These are phyloP conservation scores for Delphinella strobiligena DNA, from an alignment of 2,329 filamentous ascomycete species.

Conservation along the genomic window DNA sequence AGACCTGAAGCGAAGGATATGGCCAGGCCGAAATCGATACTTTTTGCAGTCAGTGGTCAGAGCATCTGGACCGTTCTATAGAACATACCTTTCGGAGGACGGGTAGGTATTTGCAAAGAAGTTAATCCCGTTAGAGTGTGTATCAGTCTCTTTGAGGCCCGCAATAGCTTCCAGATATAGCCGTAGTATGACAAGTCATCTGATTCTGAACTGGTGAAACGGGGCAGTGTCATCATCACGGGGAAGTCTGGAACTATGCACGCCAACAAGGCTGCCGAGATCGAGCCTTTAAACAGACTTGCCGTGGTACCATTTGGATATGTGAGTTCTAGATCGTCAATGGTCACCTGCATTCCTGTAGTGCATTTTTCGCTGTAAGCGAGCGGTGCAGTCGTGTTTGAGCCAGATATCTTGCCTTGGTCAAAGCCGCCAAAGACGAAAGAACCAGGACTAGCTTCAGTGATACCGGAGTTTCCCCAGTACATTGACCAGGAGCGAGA, in stretches of 20 bases:
- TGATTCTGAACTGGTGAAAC: too few relatives aligned
- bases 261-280: background rate
- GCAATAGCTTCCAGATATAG: too few relatives aligned
- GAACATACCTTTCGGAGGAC: background rate
- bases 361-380: background rate
- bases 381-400: background rate
- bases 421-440: conserved; percentile 1
- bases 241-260: background rate
- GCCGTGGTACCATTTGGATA: background rate
- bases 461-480: background rate
- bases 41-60: too few relatives aligned
- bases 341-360: background rate
- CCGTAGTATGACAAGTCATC: too few relatives aligned
- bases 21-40: background rate
- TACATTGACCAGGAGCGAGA: conserved; percentile 1
- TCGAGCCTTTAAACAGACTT: background rate
- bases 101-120: background rate
- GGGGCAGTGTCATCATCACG: background rate
- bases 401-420: background rate
- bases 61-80: too few relatives aligned
- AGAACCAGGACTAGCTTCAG: background rate
- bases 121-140: background rate
- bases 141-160: background rate
- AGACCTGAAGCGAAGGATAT: background rate
- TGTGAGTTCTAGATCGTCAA: background rate